Conservation (phyloP, 768 basidiomycete genomes). For the Trametes cubensis region DNA sequence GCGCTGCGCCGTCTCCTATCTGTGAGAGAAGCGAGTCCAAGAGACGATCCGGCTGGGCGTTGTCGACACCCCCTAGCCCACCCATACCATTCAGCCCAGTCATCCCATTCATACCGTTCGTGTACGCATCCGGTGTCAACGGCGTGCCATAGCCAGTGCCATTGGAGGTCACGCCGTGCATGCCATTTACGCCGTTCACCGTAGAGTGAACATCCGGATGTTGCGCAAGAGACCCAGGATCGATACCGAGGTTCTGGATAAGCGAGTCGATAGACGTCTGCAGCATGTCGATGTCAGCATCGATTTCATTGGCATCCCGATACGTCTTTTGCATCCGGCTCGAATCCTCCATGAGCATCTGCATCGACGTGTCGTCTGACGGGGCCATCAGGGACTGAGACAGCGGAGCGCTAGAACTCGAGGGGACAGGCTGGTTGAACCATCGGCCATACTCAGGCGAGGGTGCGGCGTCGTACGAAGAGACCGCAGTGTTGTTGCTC, state of each 20-base stretch:
- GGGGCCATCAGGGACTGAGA: slow-evolving; percentile 27
- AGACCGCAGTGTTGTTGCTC: slow-evolving; percentile 5
- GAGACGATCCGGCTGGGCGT: slow-evolving; percentile 17
- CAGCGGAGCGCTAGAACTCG: slow-evolving; percentile 32
- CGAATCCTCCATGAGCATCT: slow-evolving; percentile 40
- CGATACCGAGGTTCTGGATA: slow-evolving; percentile 70
- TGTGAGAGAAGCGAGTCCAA: slow-evolving; percentile 22
- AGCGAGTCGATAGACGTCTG: slow-evolving; percentile 70
- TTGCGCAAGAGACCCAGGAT: slow-evolving; percentile 43
- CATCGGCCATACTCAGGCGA: slow-evolving; percentile 22
- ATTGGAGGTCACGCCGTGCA: neutral
- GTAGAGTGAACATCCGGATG: neutral
- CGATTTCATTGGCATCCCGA: slow-evolving; percentile 63
- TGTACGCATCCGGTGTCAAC: slow-evolving; percentile 5
- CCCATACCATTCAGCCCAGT: slow-evolving; percentile 3
- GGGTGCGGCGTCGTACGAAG: slow-evolving; percentile 20
- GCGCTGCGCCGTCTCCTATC: slow-evolving; percentile 7
- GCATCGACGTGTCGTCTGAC: slow-evolving; percentile 34
- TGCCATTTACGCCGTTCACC: neutral
- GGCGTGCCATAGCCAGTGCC: neutral
- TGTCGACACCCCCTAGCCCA: neutral
- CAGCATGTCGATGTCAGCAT: slow-evolving; percentile 71
- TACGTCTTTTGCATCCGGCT: slow-evolving; percentile 58
- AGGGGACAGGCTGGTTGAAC: slow-evolving; percentile 18
- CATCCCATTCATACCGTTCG: slow-evolving; percentile 4